Evolutionary conservation across 164 flowering plant species (phyloP).

Genomic region (Brasenia schreberi): DNA sequence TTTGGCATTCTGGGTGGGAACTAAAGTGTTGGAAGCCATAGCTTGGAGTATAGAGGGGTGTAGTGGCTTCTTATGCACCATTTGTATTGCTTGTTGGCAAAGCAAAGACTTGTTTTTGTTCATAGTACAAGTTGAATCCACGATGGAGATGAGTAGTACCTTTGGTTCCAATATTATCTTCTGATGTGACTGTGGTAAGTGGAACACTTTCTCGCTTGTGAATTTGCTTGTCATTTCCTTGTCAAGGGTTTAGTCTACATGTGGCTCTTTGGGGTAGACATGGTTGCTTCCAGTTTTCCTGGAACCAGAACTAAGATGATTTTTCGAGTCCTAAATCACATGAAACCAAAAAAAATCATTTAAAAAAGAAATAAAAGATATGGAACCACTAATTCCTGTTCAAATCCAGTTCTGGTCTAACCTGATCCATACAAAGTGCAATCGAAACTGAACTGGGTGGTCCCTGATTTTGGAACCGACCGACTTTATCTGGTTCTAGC

Average conservation of each 20-base stretch:
- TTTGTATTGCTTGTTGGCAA: not conserved
- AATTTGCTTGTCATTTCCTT: not conserved
- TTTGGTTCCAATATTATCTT: not conserved
- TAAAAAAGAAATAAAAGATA: no score
- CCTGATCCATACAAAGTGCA: no score
- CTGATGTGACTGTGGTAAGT: not conserved
- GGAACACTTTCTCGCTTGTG: not conserved
- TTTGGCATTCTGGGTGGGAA: slow-evolving; percentile 13
- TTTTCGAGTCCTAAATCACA: no score
- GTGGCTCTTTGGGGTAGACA: no score
- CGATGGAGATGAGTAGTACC: not conserved
- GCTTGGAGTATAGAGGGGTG: not conserved
- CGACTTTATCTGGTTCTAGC: no score
- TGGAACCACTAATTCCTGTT: no score
- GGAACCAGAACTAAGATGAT: no score
- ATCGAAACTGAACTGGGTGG: no score
- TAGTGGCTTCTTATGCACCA: not conserved
- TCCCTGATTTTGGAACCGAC: no score
- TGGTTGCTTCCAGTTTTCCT: no score
- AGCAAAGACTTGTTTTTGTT: not conserved
- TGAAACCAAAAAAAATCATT: no score
- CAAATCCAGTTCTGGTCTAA: no score
- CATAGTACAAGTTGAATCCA: not conserved
- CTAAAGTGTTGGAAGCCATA: slow-evolving; percentile 21
- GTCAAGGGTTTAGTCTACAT: not conserved